Evolutionary conservation across 257 asterid species (phyloP), one percentile per base, ranked within the genome.

Genomic region (Lantana camara): DNA sequence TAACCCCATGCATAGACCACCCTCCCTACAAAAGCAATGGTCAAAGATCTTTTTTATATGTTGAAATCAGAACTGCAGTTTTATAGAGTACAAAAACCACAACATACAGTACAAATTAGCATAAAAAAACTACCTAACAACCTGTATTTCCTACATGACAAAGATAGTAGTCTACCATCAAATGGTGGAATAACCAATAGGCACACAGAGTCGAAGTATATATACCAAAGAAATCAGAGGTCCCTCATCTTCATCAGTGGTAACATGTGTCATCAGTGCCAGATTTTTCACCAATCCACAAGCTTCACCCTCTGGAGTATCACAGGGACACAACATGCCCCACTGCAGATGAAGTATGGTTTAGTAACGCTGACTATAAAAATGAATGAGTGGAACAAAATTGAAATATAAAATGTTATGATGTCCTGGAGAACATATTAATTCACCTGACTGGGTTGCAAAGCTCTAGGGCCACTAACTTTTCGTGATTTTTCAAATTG

Each of bases 271-370:
- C 99, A 93, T 90, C 80, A 93, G 64, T 34, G 99, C 99, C 77
- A 93, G 82, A 74, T 93, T 93, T 71, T 93, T 93, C 77, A 93
- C 97, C 88, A 93, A 69, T 73, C 99, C 99, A 75, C 99, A 93
- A 52, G 95, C 66, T 88, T 93, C 99, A 72, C 99, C 99, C 80
- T 90, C 99, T 35, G 99, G 99, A 40, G 99, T 93, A 76, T 93
- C 99, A 77, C 99, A 90, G 29, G 99, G 99, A 59, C 99, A 93
- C 75, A 93, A 79, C 97, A 93, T 93, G 60, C 99, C 99, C 96
- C 97, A 93, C 99, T 92, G 87, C 30, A 66, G 48, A 73, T 57
- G 52, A 73, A 75, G 54, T 1, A 7, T 16, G 46, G 56, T 74
- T 68, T 64, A 46, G 55, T 45, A 56, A 54, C 57, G 60, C 17